phyloP scores from a whole-genome alignment of 2,329 filamentous ascomycete genomes.

The Hortaea sp. region DNA sequence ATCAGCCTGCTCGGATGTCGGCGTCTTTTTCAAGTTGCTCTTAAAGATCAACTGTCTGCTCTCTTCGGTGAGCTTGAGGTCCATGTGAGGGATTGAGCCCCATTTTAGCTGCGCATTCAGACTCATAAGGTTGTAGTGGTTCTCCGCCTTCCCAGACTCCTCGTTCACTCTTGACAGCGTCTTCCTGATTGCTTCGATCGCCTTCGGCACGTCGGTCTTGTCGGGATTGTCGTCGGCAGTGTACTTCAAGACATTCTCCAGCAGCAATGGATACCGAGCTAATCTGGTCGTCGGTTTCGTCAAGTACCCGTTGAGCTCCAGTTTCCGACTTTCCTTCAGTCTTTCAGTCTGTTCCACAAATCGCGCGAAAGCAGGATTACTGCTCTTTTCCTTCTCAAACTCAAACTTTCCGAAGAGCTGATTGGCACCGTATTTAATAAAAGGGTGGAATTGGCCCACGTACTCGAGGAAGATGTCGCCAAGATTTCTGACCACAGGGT shows the following conservation, averaged over 20 bases:
- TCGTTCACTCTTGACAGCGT: constrained; percentile 82
- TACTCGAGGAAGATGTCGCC: constrained; percentile 92
- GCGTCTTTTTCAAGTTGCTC: constrained; percentile 83
- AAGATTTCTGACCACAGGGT: constrained; percentile 76
- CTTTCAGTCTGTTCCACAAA: constrained; percentile 96
- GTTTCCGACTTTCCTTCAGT: constrained; percentile 88
- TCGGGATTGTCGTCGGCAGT: constrained; percentile 84
- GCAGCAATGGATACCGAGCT: constrained; percentile 81
- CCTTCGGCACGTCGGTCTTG: constrained; percentile 83
- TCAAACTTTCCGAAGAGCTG: constrained; percentile 96
- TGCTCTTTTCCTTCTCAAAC: constrained; percentile 88
- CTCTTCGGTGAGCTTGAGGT: constrained; percentile 88
- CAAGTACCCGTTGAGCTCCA: constrained; percentile 93
- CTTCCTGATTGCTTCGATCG: constrained; percentile 75
- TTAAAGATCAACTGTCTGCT: constrained; percentile 90
- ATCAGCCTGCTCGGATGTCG: constrained; percentile 69
- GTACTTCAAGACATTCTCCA: constrained; percentile 87
- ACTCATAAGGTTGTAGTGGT: constrained; percentile 88
- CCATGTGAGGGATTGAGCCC: constrained; percentile 78
- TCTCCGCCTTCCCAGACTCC: constrained; percentile 94
- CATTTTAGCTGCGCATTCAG: constrained; percentile 89
- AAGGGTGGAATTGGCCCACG: constrained; percentile 86
- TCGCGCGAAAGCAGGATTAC: constrained; percentile 73
- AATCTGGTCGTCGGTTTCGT: constrained; percentile 95
- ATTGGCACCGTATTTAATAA: constrained; percentile 91